Percentiles rank a stretch among this genome's conserved stretches.
These are phyloP conservation scores for Candida boleticola DNA, from an alignment of 805 yeast genomes.

Conservation along the genomic window DNA sequence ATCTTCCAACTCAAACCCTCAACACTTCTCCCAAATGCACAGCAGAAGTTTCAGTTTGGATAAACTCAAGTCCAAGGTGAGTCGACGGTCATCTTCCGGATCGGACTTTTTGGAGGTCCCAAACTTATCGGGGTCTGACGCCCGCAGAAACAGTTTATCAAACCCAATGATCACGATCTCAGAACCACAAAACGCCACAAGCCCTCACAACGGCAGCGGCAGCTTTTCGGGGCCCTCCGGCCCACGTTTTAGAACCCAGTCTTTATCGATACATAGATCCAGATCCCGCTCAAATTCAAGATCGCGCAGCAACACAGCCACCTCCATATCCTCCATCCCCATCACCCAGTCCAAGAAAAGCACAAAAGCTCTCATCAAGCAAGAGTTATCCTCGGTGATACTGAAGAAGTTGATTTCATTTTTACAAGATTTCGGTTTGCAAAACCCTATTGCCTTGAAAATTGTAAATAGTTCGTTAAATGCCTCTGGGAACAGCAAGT, in stretches of 20 bases:
- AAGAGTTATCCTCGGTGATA: constrained; percentile 36
- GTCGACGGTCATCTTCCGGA: constrained; percentile 21
- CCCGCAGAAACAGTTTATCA: constrained; percentile 18
- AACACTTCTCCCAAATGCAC: constrained; percentile 7
- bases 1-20: not conserved
- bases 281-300: constrained; percentile 7
- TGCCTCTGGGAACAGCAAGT: constrained; percentile 24
- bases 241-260: constrained; percentile 12
- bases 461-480: constrained; percentile 10
- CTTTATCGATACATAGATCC: constrained; percentile 11
- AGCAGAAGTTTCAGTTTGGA: constrained; percentile 19
- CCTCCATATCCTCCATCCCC: constrained; percentile 4
- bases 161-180: constrained; percentile 20
- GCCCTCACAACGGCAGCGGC: not conserved
- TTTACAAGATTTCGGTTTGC: constrained; percentile 37
- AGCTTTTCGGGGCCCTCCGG: not conserved
- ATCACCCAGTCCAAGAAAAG: constrained; percentile 18
- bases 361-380: constrained; percentile 36
- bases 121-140: constrained; percentile 8
- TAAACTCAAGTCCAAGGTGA: constrained; percentile 25
- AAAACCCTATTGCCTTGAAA: constrained; percentile 36
- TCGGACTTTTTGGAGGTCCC: constrained; percentile 21
- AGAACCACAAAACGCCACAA: constrained; percentile 11
- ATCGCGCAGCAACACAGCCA: constrained; percentile 14
- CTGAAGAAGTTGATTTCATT: constrained; percentile 30